Evolutionary conservation across 139 green algal species (phyloP), one percentile per base, ranked within the genome.

Genomic region (Chlorella sp.): DNA sequence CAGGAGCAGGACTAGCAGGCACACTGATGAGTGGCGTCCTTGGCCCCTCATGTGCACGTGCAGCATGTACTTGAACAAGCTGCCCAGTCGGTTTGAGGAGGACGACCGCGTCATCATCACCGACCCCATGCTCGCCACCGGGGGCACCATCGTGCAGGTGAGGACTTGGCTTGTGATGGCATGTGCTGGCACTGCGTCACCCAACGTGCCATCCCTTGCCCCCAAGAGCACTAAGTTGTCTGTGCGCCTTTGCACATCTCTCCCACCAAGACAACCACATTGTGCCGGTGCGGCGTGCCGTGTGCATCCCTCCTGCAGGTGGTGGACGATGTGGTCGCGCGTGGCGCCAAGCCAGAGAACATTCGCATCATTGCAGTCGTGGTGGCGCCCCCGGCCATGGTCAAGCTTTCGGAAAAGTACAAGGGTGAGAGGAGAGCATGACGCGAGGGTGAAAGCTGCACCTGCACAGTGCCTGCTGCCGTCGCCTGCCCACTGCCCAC

Each of bases 21-120:
- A n/a, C n/a, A n/a, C n/a, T n/a, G n/a, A n/a, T n/a, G n/a, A n/a
- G n/a, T n/a, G n/a, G n/a, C n/a, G n/a, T n/a, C n/a, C n/a, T n/a
- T n/a, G n/a, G n/a, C n/a, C n/a, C n/a, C n/a, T n/a, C 42, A 55
- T 55, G 42, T 17, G 17, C 42, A 55, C 42, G 42, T 85, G 74
- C 86, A 96, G 88, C 89, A 92, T 82, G 22, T 98, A 98, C 82
- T 77, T 98, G 24, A 98, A 98, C 88, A 97, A 97, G 83, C 88
- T 98, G 34, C 94, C 94, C 6, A 72, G 69, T 1, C 75, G 29
- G 2, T 89, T 98, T 32, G 60, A 64, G 1, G 5, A 70, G 1
- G 90, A 96, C 29, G 91, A 95, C 70, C 68, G 82, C 3, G 83
- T 97, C 3, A 71, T 98, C 0, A 74, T 98, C 22, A 74, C 80